phyloP scores from a whole-genome alignment of 2,329 filamentous ascomycete genomes.

The Penicillium freii region DNA sequence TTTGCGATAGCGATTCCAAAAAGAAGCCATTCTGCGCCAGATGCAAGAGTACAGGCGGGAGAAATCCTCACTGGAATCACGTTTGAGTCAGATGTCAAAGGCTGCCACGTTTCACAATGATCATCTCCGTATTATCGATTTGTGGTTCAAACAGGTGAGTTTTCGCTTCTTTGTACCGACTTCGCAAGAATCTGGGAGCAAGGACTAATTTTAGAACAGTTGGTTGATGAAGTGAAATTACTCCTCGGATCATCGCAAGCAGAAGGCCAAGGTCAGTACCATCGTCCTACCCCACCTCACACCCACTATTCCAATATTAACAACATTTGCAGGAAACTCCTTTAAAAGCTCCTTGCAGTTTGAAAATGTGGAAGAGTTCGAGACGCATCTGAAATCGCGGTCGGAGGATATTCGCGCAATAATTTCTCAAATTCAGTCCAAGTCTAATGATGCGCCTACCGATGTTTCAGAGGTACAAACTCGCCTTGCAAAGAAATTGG shows the following conservation, averaged over 20 bases:
- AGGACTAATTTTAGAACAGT: conserved; percentile 28
- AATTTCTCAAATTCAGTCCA: conserved; percentile 66
- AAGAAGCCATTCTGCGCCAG: conserved; percentile 94
- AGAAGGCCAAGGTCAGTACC: conserved; percentile 30
- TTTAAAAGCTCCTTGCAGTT: conserved; percentile 58
- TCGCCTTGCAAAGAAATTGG: conserved; percentile 71
- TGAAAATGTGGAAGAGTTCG: conserved; percentile 61
- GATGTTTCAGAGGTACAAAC: conserved; percentile 71
- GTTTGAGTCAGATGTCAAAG: conserved; percentile 76
- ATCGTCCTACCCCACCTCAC: neutral
- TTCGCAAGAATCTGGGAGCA: neutral
- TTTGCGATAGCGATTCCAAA: conserved; percentile 72
- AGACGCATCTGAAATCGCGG: conserved; percentile 74
- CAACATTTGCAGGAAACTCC: conserved; percentile 20
- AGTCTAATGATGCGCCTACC: conserved; percentile 51
- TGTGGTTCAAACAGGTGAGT: conserved; percentile 89
- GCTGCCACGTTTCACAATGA: conserved; percentile 82
- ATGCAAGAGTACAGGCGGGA: conserved; percentile 98
- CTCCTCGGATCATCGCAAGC: conserved; percentile 34
- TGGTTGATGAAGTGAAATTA: conserved; percentile 50
- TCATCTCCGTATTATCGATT: conserved; percentile 83
- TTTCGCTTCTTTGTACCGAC: neutral
- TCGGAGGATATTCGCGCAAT: conserved; percentile 73
- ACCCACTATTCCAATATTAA: conserved; percentile 4
- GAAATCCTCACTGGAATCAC: conserved; percentile 74